Evolutionary conservation across 495 filamentous ascomycete genomes (phyloP).

Genomic region (Aspergillus conjunctus): DNA sequence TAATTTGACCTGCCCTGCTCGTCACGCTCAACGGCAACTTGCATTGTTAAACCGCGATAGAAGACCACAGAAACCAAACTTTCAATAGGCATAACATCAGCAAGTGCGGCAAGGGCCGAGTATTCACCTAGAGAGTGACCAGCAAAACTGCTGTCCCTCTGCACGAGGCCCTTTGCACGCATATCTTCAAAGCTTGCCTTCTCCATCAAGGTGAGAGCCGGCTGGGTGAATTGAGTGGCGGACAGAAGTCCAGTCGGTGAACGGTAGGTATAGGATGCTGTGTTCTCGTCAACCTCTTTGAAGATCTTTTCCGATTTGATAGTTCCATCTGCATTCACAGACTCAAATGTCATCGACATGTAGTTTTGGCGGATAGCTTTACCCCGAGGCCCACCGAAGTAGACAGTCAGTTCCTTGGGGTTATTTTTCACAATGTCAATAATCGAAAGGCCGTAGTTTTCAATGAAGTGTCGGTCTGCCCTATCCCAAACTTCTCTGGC

Average conservation of each 20-base stretch:
- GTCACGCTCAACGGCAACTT: constrained; percentile 97
- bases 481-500: constrained; percentile 98
- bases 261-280: constrained; percentile 93
- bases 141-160: constrained; percentile 93
- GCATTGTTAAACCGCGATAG: constrained; percentile 98
- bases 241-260: constrained; percentile 95
- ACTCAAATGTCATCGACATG: constrained; percentile 99
- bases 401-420: constrained; percentile 96
- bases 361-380: constrained; percentile 98
- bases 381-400: constrained; percentile 95
- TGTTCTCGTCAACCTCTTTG: constrained; percentile 91
- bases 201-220: constrained; percentile 97
- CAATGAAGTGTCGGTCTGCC: constrained; percentile 95
- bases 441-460: constrained; percentile 98
- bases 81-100: constrained; percentile 99
- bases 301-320: constrained; percentile 99
- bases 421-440: constrained; percentile 99
- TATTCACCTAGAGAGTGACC: constrained; percentile 99
- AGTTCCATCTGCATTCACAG: constrained; percentile 82
- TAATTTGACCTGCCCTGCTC: constrained; percentile 92
- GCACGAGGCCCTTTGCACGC: constrained; percentile 93
- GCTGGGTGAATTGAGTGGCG: constrained; percentile 98
- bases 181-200: constrained; percentile 99
- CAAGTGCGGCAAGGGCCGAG: constrained; percentile 91
- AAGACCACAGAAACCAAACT: constrained; percentile 97